Conservation (phyloP, 1,284 basidiomycete genomes). For the Amylostereum areolatum region DNA sequence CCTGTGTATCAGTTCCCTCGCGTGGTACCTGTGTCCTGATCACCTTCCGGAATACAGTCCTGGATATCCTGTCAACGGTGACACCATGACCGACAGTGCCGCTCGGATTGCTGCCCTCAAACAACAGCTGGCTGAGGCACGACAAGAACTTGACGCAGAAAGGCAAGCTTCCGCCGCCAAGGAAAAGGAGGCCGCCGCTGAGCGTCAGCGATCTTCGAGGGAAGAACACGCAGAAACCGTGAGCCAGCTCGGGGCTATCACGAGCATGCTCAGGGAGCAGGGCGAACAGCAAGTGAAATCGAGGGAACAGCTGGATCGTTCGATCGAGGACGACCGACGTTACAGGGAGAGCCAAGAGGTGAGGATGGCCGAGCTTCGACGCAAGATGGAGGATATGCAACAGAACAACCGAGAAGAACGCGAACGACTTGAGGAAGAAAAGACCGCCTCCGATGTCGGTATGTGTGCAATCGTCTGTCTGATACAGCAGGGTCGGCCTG, state of each 20-base stretch:
- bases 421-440: too few relatives aligned
- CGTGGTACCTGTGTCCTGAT: too few relatives aligned
- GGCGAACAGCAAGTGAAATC: slow-evolving; percentile 3
- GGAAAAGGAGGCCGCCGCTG: neutral
- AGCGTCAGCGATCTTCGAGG: slow-evolving; percentile 1
- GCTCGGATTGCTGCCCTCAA: slow-evolving; percentile 3
- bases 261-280: slow-evolving; percentile 3
- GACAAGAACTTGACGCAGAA: slow-evolving; percentile 5
- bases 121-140: slow-evolving; percentile 8
- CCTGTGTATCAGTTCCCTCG: too few relatives aligned
- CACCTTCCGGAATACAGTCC: too few relatives aligned
- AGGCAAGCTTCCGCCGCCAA: slow-evolving; percentile 1
- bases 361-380: slow-evolving; percentile 4
- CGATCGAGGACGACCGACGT: slow-evolving; percentile 1
- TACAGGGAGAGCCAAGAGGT: slow-evolving; percentile 3
- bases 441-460: too few relatives aligned
- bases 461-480: slow-evolving; percentile 5
- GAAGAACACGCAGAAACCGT: slow-evolving; percentile 7
- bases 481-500: neutral
- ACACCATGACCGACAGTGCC: too few relatives aligned
- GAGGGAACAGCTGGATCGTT: slow-evolving; percentile 6
- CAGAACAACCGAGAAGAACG: slow-evolving; percentile 2
- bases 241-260: slow-evolving; percentile 10
- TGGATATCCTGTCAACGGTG: too few relatives aligned
- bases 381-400: slow-evolving; percentile 3